Base-by-base conservation (phyloP, 2,329 filamentous ascomycete genomes). In the Paecilomyces dactylethromorphus region DNA sequence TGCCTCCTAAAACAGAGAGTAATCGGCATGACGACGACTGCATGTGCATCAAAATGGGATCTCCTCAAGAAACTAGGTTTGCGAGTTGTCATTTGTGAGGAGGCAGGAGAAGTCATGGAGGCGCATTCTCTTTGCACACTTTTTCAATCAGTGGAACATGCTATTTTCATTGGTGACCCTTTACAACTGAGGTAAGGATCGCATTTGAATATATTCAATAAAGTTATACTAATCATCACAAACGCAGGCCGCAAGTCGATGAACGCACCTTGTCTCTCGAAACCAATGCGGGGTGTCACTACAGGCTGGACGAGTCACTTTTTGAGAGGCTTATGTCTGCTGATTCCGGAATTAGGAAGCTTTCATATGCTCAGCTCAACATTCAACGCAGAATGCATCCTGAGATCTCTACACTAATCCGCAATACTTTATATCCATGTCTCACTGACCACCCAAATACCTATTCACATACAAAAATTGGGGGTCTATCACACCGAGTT, bases 101-200 rank as follows among this genome's bases (percentile, higher is more conserved):
- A 90, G 65, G 87, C 87, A 1, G 87, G 82, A 0, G 87, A 90
- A 61, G 83, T 90, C 0, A 74, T 89, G 32, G 87, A 90, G 67
- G 77, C 83, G 0, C 86, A 89, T 59, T 74, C 68, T 7, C 63
- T 79, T 5, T 68, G 71, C 3, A 65, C 76, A 1, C 61, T 78
- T 1, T 60, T 78, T 31, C 75, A 74, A 3, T 69, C 62, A 0
- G 61, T 79, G 11, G 71, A 79, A 56, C 74, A 79, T 63, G 59
- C 69, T 21, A 75, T 79, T 54, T 64, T 69, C 22, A 74, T 74
- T 61, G 70, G 71, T 1, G 71, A 74, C 63, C 70, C 70, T 35
- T 65, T 64, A 29, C 70, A 74, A 57, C 63, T 79, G 11, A 52
- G 50, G 50, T 26, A 29, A 52, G 15, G 4, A 18, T 18, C 4